Base-by-base conservation (phyloP, 768 basidiomycete genomes). In the Tricholoma furcatifolium region DNA sequence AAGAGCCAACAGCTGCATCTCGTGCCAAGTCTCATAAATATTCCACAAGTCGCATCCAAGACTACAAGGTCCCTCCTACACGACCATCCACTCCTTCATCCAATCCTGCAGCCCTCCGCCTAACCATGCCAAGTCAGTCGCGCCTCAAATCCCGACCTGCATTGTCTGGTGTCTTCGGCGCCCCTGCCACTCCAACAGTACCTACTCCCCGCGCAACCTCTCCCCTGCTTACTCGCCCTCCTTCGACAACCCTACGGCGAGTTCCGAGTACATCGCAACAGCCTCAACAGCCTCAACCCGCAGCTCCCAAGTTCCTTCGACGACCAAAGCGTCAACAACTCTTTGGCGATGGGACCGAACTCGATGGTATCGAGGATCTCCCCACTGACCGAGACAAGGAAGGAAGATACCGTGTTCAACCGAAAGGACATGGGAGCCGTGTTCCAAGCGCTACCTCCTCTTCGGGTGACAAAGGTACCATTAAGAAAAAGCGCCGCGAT, bases 271-370 rank as follows among this genome's bases (percentile, higher is more conserved):
- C 67, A 57, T 69, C 74, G 27, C 27, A 27, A 27, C 27, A 27
- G 27, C 27, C 7, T 27, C 27, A 27, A 27, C 27, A 27, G 7
- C 27, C 27, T 42, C 71, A 67, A 34, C 74, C 78, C 31, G 62
- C 80, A 2, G 76, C 73, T 31, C 82, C 87, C 6, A 90, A 85
- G 69, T 68, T 91, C 11, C 71, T 93, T 21, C 82, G 85, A 48
- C 77, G 84, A 59, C 91, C 91, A 11, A 93, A 92, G 69, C 86
- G 89, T 35, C 79, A 78, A 56, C 77, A 83, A 47, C 81, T 81
- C 12, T 93, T 87, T 62, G 91, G 91, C 5, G 89, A 93, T 62
- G 94, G 94, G 12, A 93, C 91, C 9, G 94, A 96, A 66, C 73
- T 97, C 47, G 94, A 97, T 62, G 83, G 69, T 3, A 80, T 97